Conservation (phyloP, 345 rosid genomes). For the Gossypium stocksii region DNA sequence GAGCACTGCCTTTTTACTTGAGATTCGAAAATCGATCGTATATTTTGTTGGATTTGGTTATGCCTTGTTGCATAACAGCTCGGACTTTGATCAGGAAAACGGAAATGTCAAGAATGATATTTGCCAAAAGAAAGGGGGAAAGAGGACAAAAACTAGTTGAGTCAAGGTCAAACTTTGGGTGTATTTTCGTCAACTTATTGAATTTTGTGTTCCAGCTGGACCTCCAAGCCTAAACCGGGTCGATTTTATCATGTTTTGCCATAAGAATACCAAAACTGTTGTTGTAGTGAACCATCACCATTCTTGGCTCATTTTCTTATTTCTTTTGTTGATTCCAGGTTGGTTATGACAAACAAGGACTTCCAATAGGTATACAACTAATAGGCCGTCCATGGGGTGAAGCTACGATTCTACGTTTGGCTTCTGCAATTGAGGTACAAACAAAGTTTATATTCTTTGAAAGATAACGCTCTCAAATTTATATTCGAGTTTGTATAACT, state of each 20-base stretch:
- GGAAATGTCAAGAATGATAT: not conserved
- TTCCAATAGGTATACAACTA: constrained; percentile 78
- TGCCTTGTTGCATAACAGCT: not conserved
- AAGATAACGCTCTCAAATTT: not conserved
- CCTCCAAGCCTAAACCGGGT: not conserved
- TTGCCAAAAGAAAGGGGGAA: not conserved
- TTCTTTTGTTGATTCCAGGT: constrained; percentile 31
- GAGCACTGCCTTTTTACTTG: not conserved
- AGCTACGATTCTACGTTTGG: constrained; percentile 64
- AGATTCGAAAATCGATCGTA: not conserved
- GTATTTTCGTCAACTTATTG: not conserved
- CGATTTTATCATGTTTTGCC: not conserved
- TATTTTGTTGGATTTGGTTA: not conserved
- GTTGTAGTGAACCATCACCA: not conserved
- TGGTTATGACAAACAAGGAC: constrained; percentile 83
- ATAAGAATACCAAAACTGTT: not conserved
- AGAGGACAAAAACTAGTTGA: not conserved
- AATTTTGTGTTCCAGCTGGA: not conserved
- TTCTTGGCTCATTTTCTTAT: constrained; percentile 8
- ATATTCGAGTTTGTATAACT: not conserved
- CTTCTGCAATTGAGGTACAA: constrained; percentile 65
- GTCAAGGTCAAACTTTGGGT: not conserved
- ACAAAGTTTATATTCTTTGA: not conserved
- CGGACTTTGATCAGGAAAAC: not conserved
- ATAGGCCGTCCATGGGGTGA: constrained; percentile 87